Evolutionary conservation across 2,329 filamentous ascomycete species (phyloP), one percentile per base, ranked within the genome.

Genomic region (Leptographium galeiforme): DNA sequence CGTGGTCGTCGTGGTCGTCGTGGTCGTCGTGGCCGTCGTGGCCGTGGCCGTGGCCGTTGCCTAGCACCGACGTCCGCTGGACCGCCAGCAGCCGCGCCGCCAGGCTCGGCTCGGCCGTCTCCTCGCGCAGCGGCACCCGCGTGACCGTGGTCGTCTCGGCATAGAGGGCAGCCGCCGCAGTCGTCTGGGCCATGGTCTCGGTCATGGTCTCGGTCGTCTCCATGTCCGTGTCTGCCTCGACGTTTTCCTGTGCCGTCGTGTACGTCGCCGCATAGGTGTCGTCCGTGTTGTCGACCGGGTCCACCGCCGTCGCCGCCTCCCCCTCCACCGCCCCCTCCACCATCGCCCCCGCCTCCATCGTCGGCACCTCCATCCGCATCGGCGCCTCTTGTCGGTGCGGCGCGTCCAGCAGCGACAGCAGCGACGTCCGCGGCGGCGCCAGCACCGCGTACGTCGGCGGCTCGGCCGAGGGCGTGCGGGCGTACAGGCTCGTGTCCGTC

Each of bases 81-180:
- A 55, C 56, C 25, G 62, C 64, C 54, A 67, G 53, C 13, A 74
- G 64, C 38, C 70, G 70, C 58, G 71, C 67, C 39, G 66, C 66
- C 52, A 76, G 70, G n/a, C 66, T 70, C 0, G 72, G 69, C 53
- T 67, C 67, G 30, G 64, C 61, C 46, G 64, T 70, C 53, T 74
- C 73, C 53, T 74, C 73, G 38, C 70, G 71, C 36, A 79, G 62
- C 2, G 76, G 77, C 14, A 81, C 71, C 2, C 69, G 71, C 5
- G 73, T 77, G 2, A 73, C 77, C 0, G 69, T 75, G 14, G 71
- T 75, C 45, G 73, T 8, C 44, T 72, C 67, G 5, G 68, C 67
- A 62, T 76, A 78, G 59, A 71, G n/a, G n/a, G n/a, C n/a, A n/a
- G n/a, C n/a, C n/a, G n/a, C n/a, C n/a, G n/a, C n/a, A n/a, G n/a